Percentiles rank a stretch among this genome's conserved stretches.
Evolutionary conservation across 2,329 filamentous ascomycete genomes (phyloP).

Genomic region (Lachnellula cervina): DNA sequence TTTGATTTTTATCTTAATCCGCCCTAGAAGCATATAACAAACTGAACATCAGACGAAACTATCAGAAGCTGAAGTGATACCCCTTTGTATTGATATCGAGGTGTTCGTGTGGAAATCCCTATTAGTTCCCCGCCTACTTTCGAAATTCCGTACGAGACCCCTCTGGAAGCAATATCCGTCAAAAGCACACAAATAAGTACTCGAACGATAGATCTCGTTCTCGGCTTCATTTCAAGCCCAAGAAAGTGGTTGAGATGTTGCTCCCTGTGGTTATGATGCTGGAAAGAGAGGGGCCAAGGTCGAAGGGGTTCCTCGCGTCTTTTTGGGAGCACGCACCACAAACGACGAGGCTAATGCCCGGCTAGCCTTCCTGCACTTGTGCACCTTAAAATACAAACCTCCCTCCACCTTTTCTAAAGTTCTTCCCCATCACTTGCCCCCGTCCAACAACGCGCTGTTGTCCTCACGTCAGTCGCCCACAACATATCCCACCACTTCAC

Average conservation of each 20-base stretch:
- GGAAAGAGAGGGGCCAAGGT: slow-evolving; percentile 24
- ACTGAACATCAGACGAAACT: too few relatives aligned
- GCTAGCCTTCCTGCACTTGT: slow-evolving; percentile 20
- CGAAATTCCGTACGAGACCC: slow-evolving; percentile 1
- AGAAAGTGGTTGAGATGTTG: slow-evolving; percentile 46
- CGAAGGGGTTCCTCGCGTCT: neutral
- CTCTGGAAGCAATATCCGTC: slow-evolving; percentile 19
- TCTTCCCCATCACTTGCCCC: slow-evolving; percentile 28
- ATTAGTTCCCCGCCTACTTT: slow-evolving; percentile 11
- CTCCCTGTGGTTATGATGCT: slow-evolving; percentile 24
- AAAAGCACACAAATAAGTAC: slow-evolving; percentile 30
- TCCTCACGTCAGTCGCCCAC: slow-evolving; percentile 20
- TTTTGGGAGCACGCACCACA: slow-evolving; percentile 30
- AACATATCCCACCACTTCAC: slow-evolving; percentile 21
- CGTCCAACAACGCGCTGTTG: slow-evolving; percentile 17
- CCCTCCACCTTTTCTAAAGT: slow-evolving; percentile 22
- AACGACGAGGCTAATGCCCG: slow-evolving; percentile 22
- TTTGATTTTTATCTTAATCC: too few relatives aligned
- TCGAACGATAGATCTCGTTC: slow-evolving; percentile 36
- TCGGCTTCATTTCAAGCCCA: slow-evolving; percentile 60
- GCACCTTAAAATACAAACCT: slow-evolving; percentile 31
- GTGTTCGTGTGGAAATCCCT: slow-evolving; percentile 15
- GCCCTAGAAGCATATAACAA: too few relatives aligned
- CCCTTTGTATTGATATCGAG: neutral
- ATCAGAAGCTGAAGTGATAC: neutral